Base-by-base conservation (phyloP, 805 yeast species). In the Wickerhamiella alocasiicola region DNA sequence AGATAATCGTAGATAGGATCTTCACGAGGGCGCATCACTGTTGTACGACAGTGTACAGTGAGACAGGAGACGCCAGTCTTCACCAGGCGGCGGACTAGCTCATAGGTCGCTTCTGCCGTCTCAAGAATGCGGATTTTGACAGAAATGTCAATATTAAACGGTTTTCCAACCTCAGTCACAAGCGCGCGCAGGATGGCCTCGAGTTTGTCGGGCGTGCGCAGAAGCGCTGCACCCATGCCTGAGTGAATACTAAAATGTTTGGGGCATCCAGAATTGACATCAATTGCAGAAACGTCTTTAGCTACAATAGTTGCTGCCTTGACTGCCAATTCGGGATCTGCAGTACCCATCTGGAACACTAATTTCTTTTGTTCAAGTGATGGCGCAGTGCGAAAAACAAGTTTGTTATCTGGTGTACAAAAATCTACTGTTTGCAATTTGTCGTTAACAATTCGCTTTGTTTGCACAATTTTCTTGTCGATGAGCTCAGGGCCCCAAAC, bases 401-500 rank as follows among this genome's bases (percentile, higher is more conserved):
- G 41, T 47, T 59, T 54, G 57, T 67, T 41, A 60, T 64, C 53
- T 56, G 64, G 43, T 55, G 63, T 38, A 12, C 58, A 49, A 31
- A 56, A 60, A 35, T 64, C 64, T 6, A 55, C 55, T 3, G 55
- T 49, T 21, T 50, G 42, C 29, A 59, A 50, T 17, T 41, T 41
- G 0, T 60, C 63, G 56, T 87, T 87, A 24, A 63, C 69, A 1
- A 66, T 62, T 47, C 97, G 67, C 24, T 68, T 68, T 55, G 94
- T 82, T 18, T 72, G 71, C 17, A 85, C 54, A 27, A 91, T 60
- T 56, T 84, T 85, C 57, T 78, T 81, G 57, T 91, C 98, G 17
- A 91, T 72, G 45, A 87, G 80, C 58, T 91, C 98, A 0, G 98
- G 98, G 12, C 78, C 74, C 98, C 98, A 91, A 4, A 91, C 97